A percentile compares a stretch with the other conserved stretches of the same genome.
Conservation (phyloP, 495 filamentous ascomycete species). For the Podospora fimiseda region DNA sequence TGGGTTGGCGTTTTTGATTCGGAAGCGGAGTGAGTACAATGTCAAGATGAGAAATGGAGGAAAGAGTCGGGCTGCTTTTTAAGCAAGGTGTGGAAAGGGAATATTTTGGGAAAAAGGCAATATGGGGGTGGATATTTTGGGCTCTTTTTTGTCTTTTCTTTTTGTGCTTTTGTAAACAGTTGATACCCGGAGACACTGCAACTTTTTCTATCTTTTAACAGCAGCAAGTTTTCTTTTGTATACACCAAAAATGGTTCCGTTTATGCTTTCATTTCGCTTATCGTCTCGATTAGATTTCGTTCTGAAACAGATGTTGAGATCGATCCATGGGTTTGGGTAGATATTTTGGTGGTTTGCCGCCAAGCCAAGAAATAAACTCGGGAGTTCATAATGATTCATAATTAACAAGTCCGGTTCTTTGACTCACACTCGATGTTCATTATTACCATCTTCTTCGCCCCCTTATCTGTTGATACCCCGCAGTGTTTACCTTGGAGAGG, state of each 20-base stretch:
- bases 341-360: too few relatives aligned
- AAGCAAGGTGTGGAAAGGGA: too few relatives aligned
- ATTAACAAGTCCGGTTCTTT: not conserved
- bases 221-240: too few relatives aligned
- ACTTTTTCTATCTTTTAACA: too few relatives aligned
- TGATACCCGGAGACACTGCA: not conserved
- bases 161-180: not conserved
- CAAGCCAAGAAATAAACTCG: too few relatives aligned
- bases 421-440: not conserved
- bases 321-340: too few relatives aligned
- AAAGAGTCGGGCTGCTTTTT: not conserved
- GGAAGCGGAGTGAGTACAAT: conserved; percentile 38
- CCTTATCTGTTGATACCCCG: not conserved
- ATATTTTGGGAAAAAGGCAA: not conserved
- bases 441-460: not conserved
- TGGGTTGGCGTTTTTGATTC: conserved; percentile 39
- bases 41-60: not conserved
- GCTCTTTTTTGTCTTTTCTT: not conserved
- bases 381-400: not conserved
- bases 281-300: not conserved
- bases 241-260: too few relatives aligned
- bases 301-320: too few relatives aligned
- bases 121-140: not conserved
- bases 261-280: not conserved
- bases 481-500: not conserved